These are phyloP conservation scores for Citrus trifoliata DNA, from an alignment of 345 rosid genomes.

Conservation along the genomic window DNA sequence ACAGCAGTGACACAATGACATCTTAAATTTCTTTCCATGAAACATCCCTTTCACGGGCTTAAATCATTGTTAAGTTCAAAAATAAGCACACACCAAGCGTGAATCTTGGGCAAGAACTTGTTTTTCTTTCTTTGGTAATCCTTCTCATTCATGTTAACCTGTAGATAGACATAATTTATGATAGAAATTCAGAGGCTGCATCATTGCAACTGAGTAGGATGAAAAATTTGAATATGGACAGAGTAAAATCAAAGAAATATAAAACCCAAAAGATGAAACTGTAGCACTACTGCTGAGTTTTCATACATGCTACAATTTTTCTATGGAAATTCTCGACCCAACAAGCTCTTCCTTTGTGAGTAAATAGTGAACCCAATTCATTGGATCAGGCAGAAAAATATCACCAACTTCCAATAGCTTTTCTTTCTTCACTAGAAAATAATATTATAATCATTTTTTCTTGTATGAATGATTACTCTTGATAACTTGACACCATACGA, in stretches of 20 bases:
- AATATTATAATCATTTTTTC: background rate
- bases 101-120: slow-evolving; percentile 95
- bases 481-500: background rate
- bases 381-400: background rate
- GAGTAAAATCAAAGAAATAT: background rate
- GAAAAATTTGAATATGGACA: background rate
- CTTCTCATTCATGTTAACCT: slow-evolving; percentile 95
- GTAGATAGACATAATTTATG: slow-evolving; percentile 1
- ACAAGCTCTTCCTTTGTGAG: background rate
- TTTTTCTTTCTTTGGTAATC: slow-evolving; percentile 98
- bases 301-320: background rate
- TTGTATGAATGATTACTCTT: background rate
- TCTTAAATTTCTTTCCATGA: background rate
- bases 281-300: background rate
- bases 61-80: background rate
- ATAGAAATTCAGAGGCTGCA: background rate
- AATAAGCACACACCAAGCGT: slow-evolving; percentile 70
- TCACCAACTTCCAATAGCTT: background rate
- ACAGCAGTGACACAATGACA: background rate
- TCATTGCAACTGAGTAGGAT: background rate
- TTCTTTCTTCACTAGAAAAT: background rate
- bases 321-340: background rate
- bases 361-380: background rate
- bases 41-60: background rate
- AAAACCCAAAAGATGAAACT: background rate